Evolutionary conservation across 441 rosid species (phyloP), one percentile per base, ranked within the genome.

Genomic region (Macaranga tanarius): DNA sequence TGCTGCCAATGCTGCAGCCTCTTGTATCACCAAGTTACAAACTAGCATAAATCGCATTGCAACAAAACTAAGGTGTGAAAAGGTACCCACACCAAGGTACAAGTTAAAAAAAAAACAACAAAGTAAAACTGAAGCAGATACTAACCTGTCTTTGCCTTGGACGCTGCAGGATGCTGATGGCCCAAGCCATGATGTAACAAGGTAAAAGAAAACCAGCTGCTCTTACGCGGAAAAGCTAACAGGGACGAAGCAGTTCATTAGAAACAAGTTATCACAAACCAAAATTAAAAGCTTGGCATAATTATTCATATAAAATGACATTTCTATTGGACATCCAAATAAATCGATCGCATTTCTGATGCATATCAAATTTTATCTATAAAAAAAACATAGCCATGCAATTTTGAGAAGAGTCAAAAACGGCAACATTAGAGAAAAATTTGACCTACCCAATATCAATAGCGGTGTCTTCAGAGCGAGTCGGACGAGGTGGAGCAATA

Each of bases 121-220:
- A 52, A 55, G 5, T 10, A 28, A 16, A 55, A 42, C 40, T 31
- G 26, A 51, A 42, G 17, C 7, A 34, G 10, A 19, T 23, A 73
- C 80, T 19, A 34, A 95, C 99, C 90, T 90, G 97, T 86, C 98
- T 88, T 80, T 92, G 97, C 74, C 97, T 86, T n/a, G 97, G 86
- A 7, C 89, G 97, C 82, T 95, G 98, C 75, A 95, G 75, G 73
- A 92, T 85, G 73, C 95, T 88, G 47, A 95, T 90, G 73, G 97
- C 97, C 99, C 99, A 95, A 62, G 98, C 99, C 99, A 93, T 90
- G 73, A 95, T 89, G 77, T 93, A 95, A 79, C 98, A 93, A 2
- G 99, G 97, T 60, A 93, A 89, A 78, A 95, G 97, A 83, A 95
- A 95, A 61, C 96, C 93, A 4, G 91, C 97, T n/a, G 94, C 98